Evolutionary conservation across 163 green algal genomes (phyloP).

Genomic region (Prototheca stagnorum): DNA sequence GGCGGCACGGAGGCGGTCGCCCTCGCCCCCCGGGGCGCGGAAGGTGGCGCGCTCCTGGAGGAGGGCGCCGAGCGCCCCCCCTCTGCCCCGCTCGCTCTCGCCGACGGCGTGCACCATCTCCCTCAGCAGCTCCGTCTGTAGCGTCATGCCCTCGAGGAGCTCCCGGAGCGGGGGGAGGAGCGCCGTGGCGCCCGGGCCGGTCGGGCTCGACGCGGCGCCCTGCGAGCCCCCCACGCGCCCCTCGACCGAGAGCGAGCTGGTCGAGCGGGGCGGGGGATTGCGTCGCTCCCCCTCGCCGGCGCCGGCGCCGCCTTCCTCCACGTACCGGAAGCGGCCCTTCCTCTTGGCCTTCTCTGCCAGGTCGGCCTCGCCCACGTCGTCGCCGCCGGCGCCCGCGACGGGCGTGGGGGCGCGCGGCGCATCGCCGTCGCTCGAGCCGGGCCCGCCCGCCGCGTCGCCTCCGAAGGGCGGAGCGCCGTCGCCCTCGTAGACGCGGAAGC

Average conservation of each 20-base stretch:
- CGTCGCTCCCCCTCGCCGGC: constrained; percentile 1
- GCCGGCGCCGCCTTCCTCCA: constrained; percentile 34
- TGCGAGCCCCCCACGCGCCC: too few species aligned
- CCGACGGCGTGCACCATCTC: constrained; percentile 30
- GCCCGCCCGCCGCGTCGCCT: background rate
- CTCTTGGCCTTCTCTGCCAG: constrained; percentile 23
- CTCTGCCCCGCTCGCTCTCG: constrained; percentile 38
- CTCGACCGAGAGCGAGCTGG: too few species aligned
- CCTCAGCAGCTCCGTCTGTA: constrained; percentile 26
- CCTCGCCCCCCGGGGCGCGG: constrained; percentile 9
- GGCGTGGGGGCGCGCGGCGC: background rate
- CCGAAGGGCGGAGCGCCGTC: constrained; percentile 33
- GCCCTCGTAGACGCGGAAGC: constrained; percentile 47
- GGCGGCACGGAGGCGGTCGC: constrained; percentile 18
- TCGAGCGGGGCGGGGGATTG: too few species aligned
- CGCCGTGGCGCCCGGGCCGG: constrained; percentile 3
- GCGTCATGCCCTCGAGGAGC: constrained; percentile 17
- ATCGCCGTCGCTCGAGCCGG: background rate
- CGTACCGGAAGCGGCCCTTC: constrained; percentile 55
- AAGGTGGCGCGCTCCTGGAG: constrained; percentile 14
- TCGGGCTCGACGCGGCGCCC: background rate
- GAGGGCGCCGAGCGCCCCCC: constrained; percentile 23
- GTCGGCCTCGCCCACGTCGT: constrained; percentile 7
- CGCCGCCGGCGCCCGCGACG: background rate
- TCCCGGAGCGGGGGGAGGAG: constrained; percentile 42